Base-by-base conservation (phyloP, 768 basidiomycete species). In the Paxillus rubicundulus region DNA sequence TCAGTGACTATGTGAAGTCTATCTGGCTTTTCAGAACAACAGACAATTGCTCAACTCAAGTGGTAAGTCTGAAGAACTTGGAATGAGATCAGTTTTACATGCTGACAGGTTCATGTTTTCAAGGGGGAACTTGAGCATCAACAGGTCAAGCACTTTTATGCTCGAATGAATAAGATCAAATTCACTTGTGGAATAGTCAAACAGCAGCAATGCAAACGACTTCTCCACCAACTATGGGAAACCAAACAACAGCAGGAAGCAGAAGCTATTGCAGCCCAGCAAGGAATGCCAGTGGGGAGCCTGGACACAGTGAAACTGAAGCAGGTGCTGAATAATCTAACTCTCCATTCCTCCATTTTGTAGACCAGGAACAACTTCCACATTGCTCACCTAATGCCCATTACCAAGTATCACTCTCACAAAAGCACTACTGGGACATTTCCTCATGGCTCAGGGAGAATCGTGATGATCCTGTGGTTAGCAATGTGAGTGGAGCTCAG, bases 41-140 rank as follows among this genome's bases (percentile, higher is more conserved):
- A 47, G 63, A 78, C 41, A 63, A 60, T 2, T 76, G 71, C 49
- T 69, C 70, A 0, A 76, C 72, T 2, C 68, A 73, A 21, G 40
- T 62, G 8, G 75, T 77, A 24, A 24, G 24, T 24, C 4, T 24
- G 24, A 24, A 24, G 41, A 6, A 61, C 36, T 17, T 1, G 13
- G 5, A 16, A 4, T 16, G n/a, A 12, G 3, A 13, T 4, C 2
- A 2, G 7, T 41, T 41, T 17, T 20, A 24, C 18, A 10, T 27
- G 18, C 7, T 16, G 14, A 34, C 9, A 7, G 24, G 24, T 24
- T 17, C 18, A 20, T 6, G 45, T 37, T 17, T 18, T 41, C 24
- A 24, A 76, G 74, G 69, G 73, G 13, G 44, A 45, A 10, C 62
- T 66, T 0, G 66, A 75, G 52, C 76, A 80, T 45, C 53, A 61